Evolutionary conservation across 2,329 filamentous ascomycete genomes (phyloP), one percentile per base, ranked within the genome.

Genomic region (Xylariaceae sp.): DNA sequence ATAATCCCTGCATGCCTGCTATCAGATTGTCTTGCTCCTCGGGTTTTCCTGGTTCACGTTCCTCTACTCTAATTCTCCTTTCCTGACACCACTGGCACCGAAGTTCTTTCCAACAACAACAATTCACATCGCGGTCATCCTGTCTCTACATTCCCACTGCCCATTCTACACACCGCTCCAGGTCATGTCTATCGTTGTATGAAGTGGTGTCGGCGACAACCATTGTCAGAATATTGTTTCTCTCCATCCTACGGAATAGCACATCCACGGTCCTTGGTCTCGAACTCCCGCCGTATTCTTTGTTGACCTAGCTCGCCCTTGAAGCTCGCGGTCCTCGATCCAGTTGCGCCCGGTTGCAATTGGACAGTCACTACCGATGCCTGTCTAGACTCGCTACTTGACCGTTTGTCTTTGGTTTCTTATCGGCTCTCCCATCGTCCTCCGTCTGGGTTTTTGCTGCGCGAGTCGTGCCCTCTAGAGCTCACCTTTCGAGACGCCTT

Each of bases 301-400:
- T 57, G 37, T 56, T 30, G 35, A 48, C n/a, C 55, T 53, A 48
- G 17, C 49, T 57, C 23, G n/a, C 49, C 47, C 41, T 51, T 54
- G 55, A 30, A 53, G 54, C 57, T 57, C 54, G 57, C 58, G 57
- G 54, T 55, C 61, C 65, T 65, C 56, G 39, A 59, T 59, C 56
- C 52, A 56, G 64, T 69, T 69, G 68, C 69, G 67, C 66, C 65
- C 64, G 57, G 57, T 62, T 66, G 64, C 64, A 67, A 69, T 69
- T 67, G 66, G 68, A 64, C 50, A 48, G 61, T 55, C 58, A 64
- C 62, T 44, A 57, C 63, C 56, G 64, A 67, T 70, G 65, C 62
- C 56, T 66, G 64, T 57, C 57, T 52, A 61, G 56, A 62, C 56
- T 62, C 59, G 65, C 61, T 62, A 59, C 57, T 61, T 64, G 60